These are phyloP conservation scores for Tuber aestivum DNA, from an alignment of 495 filamentous ascomycete genomes.

Conservation along the genomic window DNA sequence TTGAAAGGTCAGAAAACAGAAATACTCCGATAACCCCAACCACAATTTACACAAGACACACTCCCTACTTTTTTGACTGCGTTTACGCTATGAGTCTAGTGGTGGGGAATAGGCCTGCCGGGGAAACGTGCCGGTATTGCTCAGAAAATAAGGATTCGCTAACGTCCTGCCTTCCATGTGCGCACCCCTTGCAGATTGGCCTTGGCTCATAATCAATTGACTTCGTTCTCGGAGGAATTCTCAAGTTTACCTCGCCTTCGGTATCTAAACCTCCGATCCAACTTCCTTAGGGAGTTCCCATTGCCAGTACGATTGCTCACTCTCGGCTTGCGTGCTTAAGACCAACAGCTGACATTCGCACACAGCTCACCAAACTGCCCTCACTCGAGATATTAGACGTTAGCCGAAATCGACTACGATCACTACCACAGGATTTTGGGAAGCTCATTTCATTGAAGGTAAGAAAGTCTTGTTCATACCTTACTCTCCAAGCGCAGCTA, in stretches of 20 bases:
- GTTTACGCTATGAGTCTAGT: neutral
- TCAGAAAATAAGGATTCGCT: slow-evolving; percentile 12
- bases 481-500: neutral
- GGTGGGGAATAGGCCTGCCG: neutral
- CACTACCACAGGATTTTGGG: slow-evolving; percentile 71
- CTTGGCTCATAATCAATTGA: slow-evolving; percentile 79
- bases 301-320: slow-evolving; percentile 58
- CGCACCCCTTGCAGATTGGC: slow-evolving; percentile 58
- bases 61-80: neutral
- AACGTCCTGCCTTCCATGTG: slow-evolving; percentile 17
- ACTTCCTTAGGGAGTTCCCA: slow-evolving; percentile 82
- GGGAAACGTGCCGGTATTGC: neutral
- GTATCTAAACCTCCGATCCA: slow-evolving; percentile 90
- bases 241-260: slow-evolving; percentile 80
- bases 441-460: slow-evolving; percentile 58
- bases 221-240: slow-evolving; percentile 71
- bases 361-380: slow-evolving; percentile 58
- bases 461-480: slow-evolving; percentile 26
- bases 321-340: slow-evolving; percentile 9
- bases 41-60: neutral
- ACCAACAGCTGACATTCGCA: slow-evolving; percentile 32
- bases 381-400: slow-evolving; percentile 89
- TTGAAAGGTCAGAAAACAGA: slow-evolving; percentile 64
- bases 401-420: slow-evolving; percentile 72
- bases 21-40: neutral